Evolutionary conservation across 2,329 filamentous ascomycete genomes (phyloP).

Genomic region (Cercospora zeina): DNA sequence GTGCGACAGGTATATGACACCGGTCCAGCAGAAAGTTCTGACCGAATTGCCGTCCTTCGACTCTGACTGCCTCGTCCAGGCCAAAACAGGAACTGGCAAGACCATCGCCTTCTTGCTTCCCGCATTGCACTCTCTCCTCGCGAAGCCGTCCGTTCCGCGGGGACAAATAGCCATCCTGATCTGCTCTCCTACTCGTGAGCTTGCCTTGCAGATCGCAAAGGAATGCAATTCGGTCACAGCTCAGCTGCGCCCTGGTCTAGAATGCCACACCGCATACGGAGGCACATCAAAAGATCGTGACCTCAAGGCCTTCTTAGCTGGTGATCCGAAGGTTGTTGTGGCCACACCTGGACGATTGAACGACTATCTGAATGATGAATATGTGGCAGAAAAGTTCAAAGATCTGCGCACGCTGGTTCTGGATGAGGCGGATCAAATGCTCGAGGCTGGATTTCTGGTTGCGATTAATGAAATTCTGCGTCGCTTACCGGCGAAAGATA

Average conservation of each 20-base stretch:
- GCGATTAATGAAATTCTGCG: conserved; percentile 55
- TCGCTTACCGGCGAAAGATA: conserved; percentile 53
- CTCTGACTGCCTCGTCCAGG: conserved; percentile 60
- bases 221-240: conserved; percentile 85
- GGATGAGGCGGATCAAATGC: conserved; percentile 84
- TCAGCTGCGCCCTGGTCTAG: conserved; percentile 79
- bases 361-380: conserved; percentile 74
- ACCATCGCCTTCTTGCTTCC: conserved; percentile 90
- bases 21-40: conserved; percentile 57
- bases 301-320: conserved; percentile 63
- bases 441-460: conserved; percentile 56
- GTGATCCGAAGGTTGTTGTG: conserved; percentile 84
- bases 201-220: conserved; percentile 62
- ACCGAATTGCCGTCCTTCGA: conserved; percentile 52
- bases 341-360: conserved; percentile 83
- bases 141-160: conserved; percentile 61
- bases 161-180: conserved; percentile 87
- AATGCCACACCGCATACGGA: conserved; percentile 66
- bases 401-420: conserved; percentile 50
- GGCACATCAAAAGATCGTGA: conserved; percentile 79
- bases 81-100: conserved; percentile 91
- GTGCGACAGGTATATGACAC: conserved; percentile 50
- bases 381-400: conserved; percentile 49
- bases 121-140: conserved; percentile 79
- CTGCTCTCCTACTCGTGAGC: conserved; percentile 73